phyloP scores from a whole-genome alignment of 73 alveolate genomes.

The Symbiodinium pilosum region DNA sequence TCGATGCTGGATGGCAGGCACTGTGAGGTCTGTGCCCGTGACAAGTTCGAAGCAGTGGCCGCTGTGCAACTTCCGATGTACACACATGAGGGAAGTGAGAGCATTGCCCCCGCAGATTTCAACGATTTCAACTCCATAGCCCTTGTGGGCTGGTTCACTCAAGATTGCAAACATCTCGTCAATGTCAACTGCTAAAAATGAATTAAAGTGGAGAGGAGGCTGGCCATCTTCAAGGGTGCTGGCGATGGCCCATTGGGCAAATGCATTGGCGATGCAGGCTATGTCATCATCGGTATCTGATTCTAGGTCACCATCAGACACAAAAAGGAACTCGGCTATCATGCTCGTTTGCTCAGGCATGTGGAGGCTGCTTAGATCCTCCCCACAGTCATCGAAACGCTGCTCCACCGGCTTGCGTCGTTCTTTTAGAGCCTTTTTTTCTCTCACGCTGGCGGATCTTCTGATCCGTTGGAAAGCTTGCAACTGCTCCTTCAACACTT shows the following conservation, averaged over 20 bases:
- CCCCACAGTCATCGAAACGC: slow-evolving; percentile 7
- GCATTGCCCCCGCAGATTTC: slow-evolving; percentile 13
- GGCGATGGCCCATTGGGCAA: not conserved
- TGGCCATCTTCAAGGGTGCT: not conserved
- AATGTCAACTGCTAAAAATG: not conserved
- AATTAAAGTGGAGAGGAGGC: not conserved
- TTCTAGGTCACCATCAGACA: not conserved
- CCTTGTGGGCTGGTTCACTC: too few species aligned
- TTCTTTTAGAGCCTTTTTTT: not conserved
- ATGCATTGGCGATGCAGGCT: too few species aligned
- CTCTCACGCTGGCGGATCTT: not conserved
- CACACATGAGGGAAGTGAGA: not conserved
- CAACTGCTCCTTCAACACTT: too few species aligned
- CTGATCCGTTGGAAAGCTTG: not conserved
- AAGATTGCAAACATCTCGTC: not conserved
- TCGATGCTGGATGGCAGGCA: not conserved
- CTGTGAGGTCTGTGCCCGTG: not conserved
- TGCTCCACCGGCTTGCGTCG: not conserved
- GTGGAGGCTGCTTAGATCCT: not conserved
- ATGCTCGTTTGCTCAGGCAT: not conserved
- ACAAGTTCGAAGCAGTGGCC: not conserved
- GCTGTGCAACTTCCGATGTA: not conserved
- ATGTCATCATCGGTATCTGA: not conserved
- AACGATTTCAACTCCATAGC: not conserved
- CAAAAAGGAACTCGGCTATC: too few species aligned